Evolutionary conservation across 345 rosid genomes (phyloP).

Genomic region (Boechera retrofracta): DNA sequence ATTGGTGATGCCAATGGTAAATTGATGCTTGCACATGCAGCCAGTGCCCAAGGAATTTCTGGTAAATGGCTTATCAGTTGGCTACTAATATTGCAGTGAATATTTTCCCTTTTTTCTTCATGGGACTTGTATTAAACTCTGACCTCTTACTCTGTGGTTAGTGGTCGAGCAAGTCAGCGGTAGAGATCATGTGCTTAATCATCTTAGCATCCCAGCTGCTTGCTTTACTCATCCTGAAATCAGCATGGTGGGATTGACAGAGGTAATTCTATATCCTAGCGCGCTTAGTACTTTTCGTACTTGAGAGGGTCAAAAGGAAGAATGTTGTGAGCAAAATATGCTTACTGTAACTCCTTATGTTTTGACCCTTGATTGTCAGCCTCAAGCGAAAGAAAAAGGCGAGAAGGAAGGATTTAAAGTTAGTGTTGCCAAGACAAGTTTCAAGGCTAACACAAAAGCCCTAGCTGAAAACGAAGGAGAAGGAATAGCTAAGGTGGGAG

Average conservation of each 20-base stretch:
- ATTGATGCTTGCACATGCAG: conserved; percentile 99
- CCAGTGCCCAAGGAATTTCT: conserved; percentile 99
- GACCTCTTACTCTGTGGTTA: conserved; percentile 41
- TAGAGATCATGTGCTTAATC: conserved; percentile 89
- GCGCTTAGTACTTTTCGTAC: not conserved
- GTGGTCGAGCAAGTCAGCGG: conserved; percentile 97
- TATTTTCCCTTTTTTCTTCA: not conserved
- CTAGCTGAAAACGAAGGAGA: conserved; percentile 98
- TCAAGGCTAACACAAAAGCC: conserved; percentile 99
- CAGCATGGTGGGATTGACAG: conserved; percentile 99
- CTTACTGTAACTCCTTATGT: conserved; percentile 3
- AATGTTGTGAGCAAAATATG: not conserved
- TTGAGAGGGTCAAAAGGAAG: conserved; percentile 5
- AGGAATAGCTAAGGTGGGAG: conserved; percentile 89
- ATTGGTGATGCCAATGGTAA: conserved; percentile 98
- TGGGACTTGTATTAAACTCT: conserved; percentile 31
- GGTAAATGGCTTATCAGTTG: conserved; percentile 49
- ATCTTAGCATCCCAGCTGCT: conserved; percentile 96
- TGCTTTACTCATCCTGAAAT: conserved; percentile 99
- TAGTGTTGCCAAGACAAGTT: conserved; percentile 88
- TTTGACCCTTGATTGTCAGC: conserved; percentile 53
- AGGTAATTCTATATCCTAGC: conserved; percentile 53
- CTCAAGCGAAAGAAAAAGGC: conserved; percentile 97
- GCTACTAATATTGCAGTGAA: conserved; percentile 37
- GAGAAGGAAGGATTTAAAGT: conserved; percentile 92